These are phyloP conservation scores for Amaranthus tricolor DNA, from an alignment of 179 eudicot genomes.

Conservation along the genomic window DNA sequence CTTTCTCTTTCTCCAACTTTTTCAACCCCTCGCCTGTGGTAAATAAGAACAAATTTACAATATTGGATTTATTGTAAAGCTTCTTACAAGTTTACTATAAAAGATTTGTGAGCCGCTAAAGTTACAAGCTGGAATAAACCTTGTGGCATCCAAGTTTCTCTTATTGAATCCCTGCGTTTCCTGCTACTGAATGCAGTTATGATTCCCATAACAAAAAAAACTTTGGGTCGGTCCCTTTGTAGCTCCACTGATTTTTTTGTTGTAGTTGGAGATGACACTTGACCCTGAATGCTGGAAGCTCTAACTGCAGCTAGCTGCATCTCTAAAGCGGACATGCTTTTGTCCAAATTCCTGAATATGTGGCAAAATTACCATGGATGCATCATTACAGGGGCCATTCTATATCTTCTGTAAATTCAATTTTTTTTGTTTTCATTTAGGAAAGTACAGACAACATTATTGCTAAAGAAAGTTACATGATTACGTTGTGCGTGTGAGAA, in stretches of 20 bases:
- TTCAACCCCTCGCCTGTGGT: slow-evolving; percentile 26
- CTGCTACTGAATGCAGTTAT: slow-evolving; percentile 78
- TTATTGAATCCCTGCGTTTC: slow-evolving; percentile 67
- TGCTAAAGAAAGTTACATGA: slow-evolving; percentile 43
- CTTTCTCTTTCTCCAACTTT: slow-evolving; percentile 32
- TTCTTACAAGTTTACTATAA: background rate
- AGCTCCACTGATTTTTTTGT: slow-evolving; percentile 16
- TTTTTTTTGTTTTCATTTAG: too few species aligned
- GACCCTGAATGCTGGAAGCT: slow-evolving; percentile 40
- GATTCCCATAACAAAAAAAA: slow-evolving; percentile 72
- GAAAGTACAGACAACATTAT: background rate
- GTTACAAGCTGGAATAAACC: slow-evolving; percentile 27
- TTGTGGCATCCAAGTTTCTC: slow-evolving; percentile 82
- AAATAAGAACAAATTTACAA: background rate
- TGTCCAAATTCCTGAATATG: slow-evolving; percentile 51
- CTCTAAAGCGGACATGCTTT: slow-evolving; percentile 66
- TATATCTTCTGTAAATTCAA: background rate
- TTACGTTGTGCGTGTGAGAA: slow-evolving; percentile 48
- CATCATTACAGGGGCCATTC: background rate
- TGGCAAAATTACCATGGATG: background rate
- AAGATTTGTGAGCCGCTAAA: too few species aligned
- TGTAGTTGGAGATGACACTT: slow-evolving; percentile 21
- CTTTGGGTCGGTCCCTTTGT: slow-evolving; percentile 39
- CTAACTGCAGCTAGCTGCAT: slow-evolving; percentile 60
- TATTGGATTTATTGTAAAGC: too few species aligned